phyloP scores from a whole-genome alignment of 2,329 filamentous ascomycete genomes.

The Phaeosphaeria sp. region DNA sequence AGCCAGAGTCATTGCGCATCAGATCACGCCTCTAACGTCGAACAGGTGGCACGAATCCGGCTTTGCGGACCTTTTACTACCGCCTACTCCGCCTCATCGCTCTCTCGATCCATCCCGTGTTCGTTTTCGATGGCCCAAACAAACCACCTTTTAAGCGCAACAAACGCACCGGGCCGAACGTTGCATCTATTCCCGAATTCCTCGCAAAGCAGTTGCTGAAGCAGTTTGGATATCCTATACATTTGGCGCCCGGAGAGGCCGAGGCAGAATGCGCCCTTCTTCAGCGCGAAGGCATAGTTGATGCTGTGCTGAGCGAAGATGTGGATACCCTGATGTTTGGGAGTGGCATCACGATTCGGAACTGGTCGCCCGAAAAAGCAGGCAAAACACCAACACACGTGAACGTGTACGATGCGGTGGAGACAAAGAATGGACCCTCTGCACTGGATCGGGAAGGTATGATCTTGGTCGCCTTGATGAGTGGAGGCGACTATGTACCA shows the following conservation, averaged over 20 bases:
- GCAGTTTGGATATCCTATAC: conserved; percentile 81
- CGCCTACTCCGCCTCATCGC: conserved; percentile 79
- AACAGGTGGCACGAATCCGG: conserved; percentile 82
- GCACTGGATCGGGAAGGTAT: conserved; percentile 85
- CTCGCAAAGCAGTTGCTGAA: conserved; percentile 84
- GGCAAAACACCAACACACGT: conserved; percentile 82
- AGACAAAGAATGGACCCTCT: conserved; percentile 59
- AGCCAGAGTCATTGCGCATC: background rate
- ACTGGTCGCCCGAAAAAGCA: conserved; percentile 79
- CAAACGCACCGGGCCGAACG: conserved; percentile 69
- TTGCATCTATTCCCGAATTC: conserved; percentile 72
- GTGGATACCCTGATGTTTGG: conserved; percentile 99
- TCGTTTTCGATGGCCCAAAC: conserved; percentile 87
- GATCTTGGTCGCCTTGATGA: conserved; percentile 93
- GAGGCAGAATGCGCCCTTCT: conserved; percentile 94
- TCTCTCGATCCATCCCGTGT: conserved; percentile 82
- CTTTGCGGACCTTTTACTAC: conserved; percentile 90
- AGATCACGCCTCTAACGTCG: conserved; percentile 14
- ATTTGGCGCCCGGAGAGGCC: conserved; percentile 91
- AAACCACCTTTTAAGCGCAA: conserved; percentile 90
- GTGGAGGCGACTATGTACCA: conserved; percentile 91
- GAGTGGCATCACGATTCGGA: conserved; percentile 76
- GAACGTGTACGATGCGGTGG: conserved; percentile 73
- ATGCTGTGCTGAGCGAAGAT: conserved; percentile 94
- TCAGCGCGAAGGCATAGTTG: conserved; percentile 72